These are phyloP conservation scores for Corylus americana DNA, from an alignment of 306 rosid species.

Conservation along the genomic window DNA sequence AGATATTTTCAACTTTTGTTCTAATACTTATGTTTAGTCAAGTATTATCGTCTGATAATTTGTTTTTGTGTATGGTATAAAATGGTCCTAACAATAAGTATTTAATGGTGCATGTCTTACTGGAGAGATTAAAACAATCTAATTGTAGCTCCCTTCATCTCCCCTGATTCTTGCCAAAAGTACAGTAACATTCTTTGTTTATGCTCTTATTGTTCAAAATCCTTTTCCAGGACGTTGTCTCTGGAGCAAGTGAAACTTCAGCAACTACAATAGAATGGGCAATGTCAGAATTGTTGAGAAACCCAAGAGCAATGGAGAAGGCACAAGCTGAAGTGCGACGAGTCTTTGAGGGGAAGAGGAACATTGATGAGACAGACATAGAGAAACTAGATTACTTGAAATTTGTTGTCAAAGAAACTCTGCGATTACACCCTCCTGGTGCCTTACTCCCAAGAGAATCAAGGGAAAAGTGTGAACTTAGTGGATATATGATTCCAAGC, in stretches of 20 bases:
- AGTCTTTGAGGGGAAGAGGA: conserved; percentile 6
- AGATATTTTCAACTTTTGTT: no score
- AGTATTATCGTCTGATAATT: no score
- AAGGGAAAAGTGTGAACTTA: conserved; percentile 27
- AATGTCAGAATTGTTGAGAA: conserved; percentile 15
- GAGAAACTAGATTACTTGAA: conserved; percentile 36
- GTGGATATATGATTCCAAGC: conserved; percentile 33
- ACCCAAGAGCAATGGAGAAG: conserved; percentile 32
- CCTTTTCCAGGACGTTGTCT: neutral
- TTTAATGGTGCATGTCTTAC: no score
- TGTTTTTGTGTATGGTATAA: no score
- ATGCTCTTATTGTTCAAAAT: neutral
- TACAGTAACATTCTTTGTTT: neutral
- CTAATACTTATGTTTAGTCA: no score
- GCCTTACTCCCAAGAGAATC: conserved; percentile 32
- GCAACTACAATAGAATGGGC: conserved; percentile 16
- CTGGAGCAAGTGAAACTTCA: conserved; percentile 10
- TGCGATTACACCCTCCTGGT: conserved; percentile 35
- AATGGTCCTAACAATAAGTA: no score
- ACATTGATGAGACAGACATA: conserved; percentile 13
- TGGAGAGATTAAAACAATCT: no score
- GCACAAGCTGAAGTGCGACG: conserved; percentile 34
- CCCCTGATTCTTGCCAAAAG: no score
- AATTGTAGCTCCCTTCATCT: no score
- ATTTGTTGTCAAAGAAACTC: conserved; percentile 36